Evolutionary conservation across 108 stramenopile species (phyloP), one percentile per base, ranked within the genome.

Genomic region (Skeletonema potamos): DNA sequence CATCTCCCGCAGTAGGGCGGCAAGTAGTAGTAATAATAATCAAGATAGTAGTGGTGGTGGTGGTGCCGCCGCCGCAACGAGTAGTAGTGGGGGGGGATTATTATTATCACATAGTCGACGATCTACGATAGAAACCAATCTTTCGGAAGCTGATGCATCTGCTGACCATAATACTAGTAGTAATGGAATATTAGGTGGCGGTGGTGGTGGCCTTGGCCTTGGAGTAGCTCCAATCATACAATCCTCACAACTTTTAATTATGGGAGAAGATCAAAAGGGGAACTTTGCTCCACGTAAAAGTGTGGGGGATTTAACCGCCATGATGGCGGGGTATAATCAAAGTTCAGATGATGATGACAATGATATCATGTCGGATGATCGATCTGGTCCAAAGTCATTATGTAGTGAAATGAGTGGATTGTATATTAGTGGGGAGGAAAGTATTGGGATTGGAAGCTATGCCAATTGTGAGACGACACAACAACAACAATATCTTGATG

Each of bases 281-380:
- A 74, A 74, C 33, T 58, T 74, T 24, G 73, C 73, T 18, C 73
- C 29, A n/a, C 66, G 59, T 3, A 64, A 37, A 65, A 74, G 73
- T 36, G 48, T 74, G 5, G 58, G 43, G 2, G 65, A 66, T 36
- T 74, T 74, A 7, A 58, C 63, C 17, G 46, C 30, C 32, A 54
- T 54, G 32, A 54, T 66, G 34, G 54, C 10, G 54, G 48, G 6
- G 4, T 18, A 18, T n/a, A n/a, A n/a, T 46, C 18, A 18, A 20
- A 13, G 13, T 20, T 46, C 44, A 3, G 44, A 46, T 18, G 48
- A 51, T 2, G 48, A 41, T 2, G 39, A 51, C 8, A 1, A 51
- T 24, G 48, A 51, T 51, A 1, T 6, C 20, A 22, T 39, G 7
- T 41, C n/a, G 13, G 39, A 3, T 15, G 39, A 41, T 41, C 39